These are phyloP conservation scores for Abrus precatorius DNA, from an alignment of 306 rosid genomes.

Conservation along the genomic window DNA sequence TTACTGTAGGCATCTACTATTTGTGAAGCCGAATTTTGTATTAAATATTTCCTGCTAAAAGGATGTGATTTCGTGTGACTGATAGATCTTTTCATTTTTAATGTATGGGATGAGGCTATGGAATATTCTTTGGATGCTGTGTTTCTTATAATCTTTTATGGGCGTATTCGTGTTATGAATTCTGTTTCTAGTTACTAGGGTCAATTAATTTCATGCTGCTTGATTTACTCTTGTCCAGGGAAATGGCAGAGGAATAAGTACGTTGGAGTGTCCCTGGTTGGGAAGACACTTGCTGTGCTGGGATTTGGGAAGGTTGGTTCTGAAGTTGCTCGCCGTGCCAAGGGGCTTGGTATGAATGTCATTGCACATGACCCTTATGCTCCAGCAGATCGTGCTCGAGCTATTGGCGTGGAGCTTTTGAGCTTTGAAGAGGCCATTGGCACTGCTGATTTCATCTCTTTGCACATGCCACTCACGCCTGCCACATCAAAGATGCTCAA, in stretches of 20 bases:
- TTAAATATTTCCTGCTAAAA: slow-evolving; percentile 3
- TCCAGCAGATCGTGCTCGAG: slow-evolving; percentile 96
- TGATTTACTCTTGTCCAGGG: slow-evolving; percentile 56
- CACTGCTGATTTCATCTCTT: slow-evolving; percentile 91
- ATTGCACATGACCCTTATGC: slow-evolving; percentile 98
- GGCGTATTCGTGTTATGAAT: neutral
- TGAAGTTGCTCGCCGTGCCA: slow-evolving; percentile 98
- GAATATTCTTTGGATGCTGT: neutral
- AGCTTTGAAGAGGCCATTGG: slow-evolving; percentile 90
- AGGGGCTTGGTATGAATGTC: slow-evolving; percentile 98
- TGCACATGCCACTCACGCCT: slow-evolving; percentile 98
- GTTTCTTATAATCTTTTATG: neutral
- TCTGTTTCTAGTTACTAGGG: neutral
- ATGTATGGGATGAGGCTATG: neutral
- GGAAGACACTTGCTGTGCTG: slow-evolving; percentile 93
- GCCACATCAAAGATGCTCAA: slow-evolving; percentile 86
- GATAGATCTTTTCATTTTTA: slow-evolving; percentile 43
- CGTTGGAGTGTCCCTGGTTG: slow-evolving; percentile 97
- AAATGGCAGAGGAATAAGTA: slow-evolving; percentile 94
- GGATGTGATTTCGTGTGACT: neutral
- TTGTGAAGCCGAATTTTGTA: neutral
- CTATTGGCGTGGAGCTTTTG: slow-evolving; percentile 95
- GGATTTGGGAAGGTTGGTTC: slow-evolving; percentile 99
- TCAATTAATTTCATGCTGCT: slow-evolving; percentile 13
- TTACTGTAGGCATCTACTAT: neutral